Base-by-base conservation (phyloP, 2,329 filamentous ascomycete species). In the Exophiala bonariae region DNA sequence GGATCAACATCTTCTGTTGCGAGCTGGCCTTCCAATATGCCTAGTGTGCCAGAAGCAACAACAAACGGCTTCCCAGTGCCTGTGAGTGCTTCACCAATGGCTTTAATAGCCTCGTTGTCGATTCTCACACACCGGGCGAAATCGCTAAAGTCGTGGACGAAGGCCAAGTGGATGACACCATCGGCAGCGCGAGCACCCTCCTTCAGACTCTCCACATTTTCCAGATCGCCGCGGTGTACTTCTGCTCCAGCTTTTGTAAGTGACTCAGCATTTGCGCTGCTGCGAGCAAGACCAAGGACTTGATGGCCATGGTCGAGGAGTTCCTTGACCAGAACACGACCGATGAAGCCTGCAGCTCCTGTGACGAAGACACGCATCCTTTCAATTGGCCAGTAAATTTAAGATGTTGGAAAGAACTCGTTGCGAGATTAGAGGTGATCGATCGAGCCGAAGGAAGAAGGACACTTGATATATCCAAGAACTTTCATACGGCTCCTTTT, bases 331-430 rank as follows among this genome's bases (percentile, higher is more conserved):
- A 73, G 61, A 5, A 64, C 61, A 16, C 59, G 55, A 54, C 73
- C 73, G 44, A 75, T 62, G 48, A 69, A 73, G 55, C 72, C 72
- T 5, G 70, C 66, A 4, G 70, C 64, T 32, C 73, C 73, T 5
- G 72, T 75, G 37, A 74, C 62, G 54, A 71, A 72, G 49, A 70
- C 61, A 14, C 52, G 61, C 65, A 68, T 61, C 11, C 23, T 26
- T 6, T 26, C 11, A 6, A 11, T 11, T 6, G 23, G 23, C 6
- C 11, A 6, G 6, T 11, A 11, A 26, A 26, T 26, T 26, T 26
- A 26, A 26, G 23, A 6, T 11, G 23, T 6, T 26, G 11, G 11
- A 26, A 11, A 26, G 6, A 26, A 26, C 23, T 26, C 23, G 23
- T 6, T 26, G 6, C 6, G 11, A 26, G 23, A 11, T 6, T 11